These are phyloP conservation scores for Pseudohalonectria lignicola DNA, from an alignment of 2,329 filamentous ascomycete species.

Conservation along the genomic window DNA sequence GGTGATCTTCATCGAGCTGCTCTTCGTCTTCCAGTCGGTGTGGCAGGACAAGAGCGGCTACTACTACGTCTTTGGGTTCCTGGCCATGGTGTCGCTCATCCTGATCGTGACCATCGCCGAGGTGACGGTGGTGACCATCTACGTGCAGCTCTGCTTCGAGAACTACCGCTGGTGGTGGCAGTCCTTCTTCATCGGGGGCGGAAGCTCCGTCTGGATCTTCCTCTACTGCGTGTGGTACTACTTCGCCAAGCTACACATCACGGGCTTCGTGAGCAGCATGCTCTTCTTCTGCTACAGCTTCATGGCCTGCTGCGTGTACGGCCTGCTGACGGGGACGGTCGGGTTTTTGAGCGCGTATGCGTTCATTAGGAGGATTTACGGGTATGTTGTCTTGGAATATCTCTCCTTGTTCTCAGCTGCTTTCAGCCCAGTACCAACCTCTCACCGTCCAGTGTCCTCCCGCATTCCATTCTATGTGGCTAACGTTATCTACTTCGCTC, in stretches of 20 bases:
- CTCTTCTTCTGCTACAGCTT: conserved; percentile 82
- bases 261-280: conserved; percentile 66
- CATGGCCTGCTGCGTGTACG: conserved; percentile 72
- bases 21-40: conserved; percentile 46
- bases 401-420: background rate
- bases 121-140: conserved; percentile 73
- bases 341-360: conserved; percentile 77
- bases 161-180: conserved; percentile 94
- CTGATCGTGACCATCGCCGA: conserved; percentile 69
- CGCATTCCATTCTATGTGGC: conserved; percentile 6
- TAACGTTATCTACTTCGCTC: background rate
- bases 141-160: conserved; percentile 73
- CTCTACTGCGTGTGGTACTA: conserved; percentile 79
- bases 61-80: conserved; percentile 85
- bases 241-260: conserved; percentile 67
- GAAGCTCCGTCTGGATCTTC: conserved; percentile 73
- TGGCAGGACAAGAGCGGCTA: conserved; percentile 89
- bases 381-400: conserved; percentile 37
- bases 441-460: background rate
- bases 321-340: conserved; percentile 69
- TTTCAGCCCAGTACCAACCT: background rate
- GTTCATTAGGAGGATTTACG: conserved; percentile 76
- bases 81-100: conserved; percentile 62
- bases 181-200: conserved; percentile 68
- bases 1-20: conserved; percentile 23